Base-by-base conservation (phyloP, 2,329 filamentous ascomycete species). In the Calonectria honghensis region DNA sequence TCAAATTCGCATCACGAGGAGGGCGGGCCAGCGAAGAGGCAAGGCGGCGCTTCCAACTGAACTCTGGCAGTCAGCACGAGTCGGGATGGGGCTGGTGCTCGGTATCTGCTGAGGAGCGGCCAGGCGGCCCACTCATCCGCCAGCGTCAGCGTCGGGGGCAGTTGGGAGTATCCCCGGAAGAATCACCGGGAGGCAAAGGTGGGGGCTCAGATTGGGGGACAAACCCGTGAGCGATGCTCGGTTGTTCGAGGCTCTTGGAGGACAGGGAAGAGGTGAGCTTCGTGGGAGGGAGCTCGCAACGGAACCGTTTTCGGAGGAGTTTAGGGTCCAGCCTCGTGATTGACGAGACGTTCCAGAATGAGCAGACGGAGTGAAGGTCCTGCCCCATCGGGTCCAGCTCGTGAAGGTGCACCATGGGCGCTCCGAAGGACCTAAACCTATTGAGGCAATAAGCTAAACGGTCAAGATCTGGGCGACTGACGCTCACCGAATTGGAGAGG, bases 81-180 rank as follows among this genome's bases (percentile, higher is more conserved):
- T 78, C 74, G 77, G 72, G 74, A 80, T 80, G 77, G 78, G 72
- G 74, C 76, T 73, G 78, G 76, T 76, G 77, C 72, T 72, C 70
- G 68, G 77, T 77, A 70, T 73, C 73, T 79, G 76, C 72, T 76
- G 75, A 78, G 73, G 72, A 75, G 68, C 77, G 76, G 79, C 70
- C 78, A 76, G 32, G 75, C 79, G 77, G 77, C 75, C 78, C 73
- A 78, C 74, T 77, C 75, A 81, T 80, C 78, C 78, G 78, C 74
- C 69, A 70, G 70, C 59, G 51, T 72, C 73, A 73, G 75, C 68
- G 68, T 75, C 68, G 73, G 74, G 76, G 75, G 70, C 52, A 45
- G 68, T 59, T 70, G 64, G 50, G 68, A 76, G 70, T 68, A 37
- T 72, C 57, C 64, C 69, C 63, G 64, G 72, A 68, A 75, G 73